Evolutionary conservation across 2,329 filamentous ascomycete genomes (phyloP), one percentile per base, ranked within the genome.

Genomic region (Ophiostoma quercus): DNA sequence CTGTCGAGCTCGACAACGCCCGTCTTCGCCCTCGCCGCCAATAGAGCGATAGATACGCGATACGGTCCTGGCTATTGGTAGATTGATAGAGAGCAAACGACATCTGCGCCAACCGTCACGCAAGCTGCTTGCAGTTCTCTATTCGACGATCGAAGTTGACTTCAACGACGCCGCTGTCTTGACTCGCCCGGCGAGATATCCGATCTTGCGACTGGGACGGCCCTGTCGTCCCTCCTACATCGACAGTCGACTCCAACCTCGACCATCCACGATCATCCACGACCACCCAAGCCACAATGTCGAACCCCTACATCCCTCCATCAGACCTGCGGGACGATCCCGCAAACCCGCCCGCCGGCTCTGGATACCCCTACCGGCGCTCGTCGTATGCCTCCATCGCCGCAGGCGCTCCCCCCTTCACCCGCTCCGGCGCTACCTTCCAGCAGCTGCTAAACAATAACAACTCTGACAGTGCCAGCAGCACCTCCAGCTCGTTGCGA

Each of bases 371-470:
- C 41, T 77, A 78, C 41, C 78, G 79, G 65, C 77, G 79, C 60
- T 76, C 77, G 65, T 80, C 81, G n/a, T 81, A 82, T 74, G 79
- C 80, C 3, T 80, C 80, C n/a, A 77, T 79, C 60, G 79, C 79
- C 63, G 79, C 79, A 76, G 76, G 75, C 79, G n/a, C 62, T 9
- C 39, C 62, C 11, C 16, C 32, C 71, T 75, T 78, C 72, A 78
- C 78, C 70, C 76, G 77, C 60, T 77, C 78, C 62, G 76, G 76
- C 66, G 76, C 78, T 72, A 82, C 80, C 72, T 85, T 85, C 75
- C 84, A 85, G 3, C 84, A 88, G 74, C 81, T 89, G 43, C 70
- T 77, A 71, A 75, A 80, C 70, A 65, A 75, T 62, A 70, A 75
- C 66, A 70, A 63, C 67, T 63, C 19, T 47, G 67, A 69, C 51